phyloP scores from a whole-genome alignment of 148 eudicot species.

The Chenopodium berlandieri region DNA sequence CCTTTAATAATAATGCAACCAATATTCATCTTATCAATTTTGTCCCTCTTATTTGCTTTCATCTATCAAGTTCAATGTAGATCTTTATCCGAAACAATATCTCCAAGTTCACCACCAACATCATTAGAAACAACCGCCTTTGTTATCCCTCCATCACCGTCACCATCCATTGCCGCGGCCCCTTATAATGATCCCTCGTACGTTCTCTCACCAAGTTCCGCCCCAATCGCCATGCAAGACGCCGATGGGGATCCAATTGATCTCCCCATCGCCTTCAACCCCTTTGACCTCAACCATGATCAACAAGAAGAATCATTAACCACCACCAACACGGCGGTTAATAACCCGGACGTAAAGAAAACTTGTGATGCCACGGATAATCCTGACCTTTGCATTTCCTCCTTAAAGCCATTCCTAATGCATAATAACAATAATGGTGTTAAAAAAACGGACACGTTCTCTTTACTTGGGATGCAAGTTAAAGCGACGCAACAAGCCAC shows the following conservation, averaged over 20 bases:
- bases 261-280: neutral
- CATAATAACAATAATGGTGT: neutral
- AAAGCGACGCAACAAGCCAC: constrained; percentile 18
- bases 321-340: neutral
- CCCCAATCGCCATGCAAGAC: constrained; percentile 9
- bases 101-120: neutral
- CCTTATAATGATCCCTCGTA: constrained; percentile 6
- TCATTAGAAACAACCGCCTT: neutral
- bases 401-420: constrained; percentile 14
- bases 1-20: constrained; percentile 1
- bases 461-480: constrained; percentile 28
- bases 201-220: neutral
- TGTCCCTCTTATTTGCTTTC: neutral
- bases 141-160: neutral
- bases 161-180: neutral
- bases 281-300: neutral
- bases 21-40: neutral
- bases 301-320: neutral
- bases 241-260: neutral
- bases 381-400: constrained; percentile 28
- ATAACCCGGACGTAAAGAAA: constrained; percentile 5
- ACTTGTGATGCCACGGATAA: constrained; percentile 37
- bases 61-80: constrained; percentile 1
- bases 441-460: neutral
- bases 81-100: neutral